Evolutionary conservation across 176 grass and related monocot genomes (phyloP), one percentile per base, ranked within the genome.

Genomic region (Zoysia pacifica): DNA sequence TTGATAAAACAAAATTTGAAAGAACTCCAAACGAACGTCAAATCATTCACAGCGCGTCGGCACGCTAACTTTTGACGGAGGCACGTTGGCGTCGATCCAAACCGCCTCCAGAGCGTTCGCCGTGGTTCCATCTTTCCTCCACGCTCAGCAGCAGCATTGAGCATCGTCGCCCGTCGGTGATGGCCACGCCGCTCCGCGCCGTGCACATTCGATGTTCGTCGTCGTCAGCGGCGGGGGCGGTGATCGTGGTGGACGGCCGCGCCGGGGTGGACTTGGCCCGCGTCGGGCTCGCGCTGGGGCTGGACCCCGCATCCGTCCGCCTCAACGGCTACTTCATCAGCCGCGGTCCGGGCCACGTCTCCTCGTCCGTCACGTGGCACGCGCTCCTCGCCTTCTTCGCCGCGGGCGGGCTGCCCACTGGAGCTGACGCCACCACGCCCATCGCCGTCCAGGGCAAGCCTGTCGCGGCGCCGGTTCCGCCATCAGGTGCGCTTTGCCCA

Each of bases 301-400:
- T 93, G 61, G 88, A 88, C 41, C 85, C 91, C 0, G 79, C 79
- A 45, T 69, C 88, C 70, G 85, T 93, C 51, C 88, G 79, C 70
- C 88, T 87, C 66, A 93, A 93, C 79, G 75, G 85, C 75, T 79
- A 88, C 85, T 90, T 93, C 85, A 65, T 93, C 74, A 90, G 91
- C 88, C 82, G 85, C 67, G 75, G 88, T 1, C 41, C 61, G 0
- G 79, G 42, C 20, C 71, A 85, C 67, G 75, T 80, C 52, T 90
- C 85, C 60, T 69, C 86, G 12, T 77, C 76, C 75, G 70, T 93
- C 60, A 88, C 88, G n/a, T 94, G 91, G 88, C 79, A 53, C 48
- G 40, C 83, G 42, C 86, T 91, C 53, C 79, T 90, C 70, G 48
- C 62, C 67, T 94, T 94, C 88, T 91, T 94, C 86, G 60, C 79